Evolutionary conservation across 75 land plant genomes (phyloP).

Genomic region (Larix kaempferi): DNA sequence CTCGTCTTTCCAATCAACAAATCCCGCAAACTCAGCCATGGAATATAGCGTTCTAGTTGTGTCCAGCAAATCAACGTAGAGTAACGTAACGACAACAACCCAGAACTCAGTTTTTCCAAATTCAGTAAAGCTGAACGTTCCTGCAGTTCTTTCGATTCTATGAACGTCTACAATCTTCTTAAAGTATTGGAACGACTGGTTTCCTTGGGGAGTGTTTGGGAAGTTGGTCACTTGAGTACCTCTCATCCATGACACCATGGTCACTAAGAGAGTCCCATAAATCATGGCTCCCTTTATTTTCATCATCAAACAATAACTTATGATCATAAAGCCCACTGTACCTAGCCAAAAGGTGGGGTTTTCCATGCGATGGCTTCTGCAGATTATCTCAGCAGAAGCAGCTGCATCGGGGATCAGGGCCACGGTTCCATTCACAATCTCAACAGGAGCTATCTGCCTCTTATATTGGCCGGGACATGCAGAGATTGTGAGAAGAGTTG

Average conservation of each 20-base stretch:
- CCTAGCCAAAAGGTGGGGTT: constrained; percentile 91
- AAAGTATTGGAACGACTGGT: constrained; percentile 65
- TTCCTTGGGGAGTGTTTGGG: constrained; percentile 54
- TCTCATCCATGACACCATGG: constrained; percentile 75
- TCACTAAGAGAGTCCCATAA: constrained; percentile 80
- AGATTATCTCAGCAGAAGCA: constrained; percentile 32
- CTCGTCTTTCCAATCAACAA: constrained; percentile 39
- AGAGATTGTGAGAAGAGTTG: constrained; percentile 65
- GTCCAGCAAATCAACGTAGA: constrained; percentile 78
- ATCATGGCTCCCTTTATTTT: constrained; percentile 80
- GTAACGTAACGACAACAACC: constrained; percentile 58
- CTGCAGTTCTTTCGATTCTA: constrained; percentile 56
- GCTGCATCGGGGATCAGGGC: constrained; percentile 17
- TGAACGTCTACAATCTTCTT: constrained; percentile 72
- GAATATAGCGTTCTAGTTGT: constrained; percentile 83
- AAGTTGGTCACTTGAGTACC: constrained; percentile 67
- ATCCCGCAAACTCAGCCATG: constrained; percentile 80
- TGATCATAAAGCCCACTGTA: constrained; percentile 66
- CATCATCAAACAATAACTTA: constrained; percentile 46
- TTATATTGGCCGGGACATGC: constrained; percentile 52
- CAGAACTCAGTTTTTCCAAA: constrained; percentile 52
- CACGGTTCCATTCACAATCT: constrained; percentile 23
- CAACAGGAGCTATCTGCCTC: constrained; percentile 21
- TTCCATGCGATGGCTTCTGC: constrained; percentile 56
- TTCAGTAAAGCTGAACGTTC: constrained; percentile 55